These are phyloP conservation scores for Houttuynia cordata DNA, from an alignment of 164 flowering plant species.

Conservation along the genomic window DNA sequence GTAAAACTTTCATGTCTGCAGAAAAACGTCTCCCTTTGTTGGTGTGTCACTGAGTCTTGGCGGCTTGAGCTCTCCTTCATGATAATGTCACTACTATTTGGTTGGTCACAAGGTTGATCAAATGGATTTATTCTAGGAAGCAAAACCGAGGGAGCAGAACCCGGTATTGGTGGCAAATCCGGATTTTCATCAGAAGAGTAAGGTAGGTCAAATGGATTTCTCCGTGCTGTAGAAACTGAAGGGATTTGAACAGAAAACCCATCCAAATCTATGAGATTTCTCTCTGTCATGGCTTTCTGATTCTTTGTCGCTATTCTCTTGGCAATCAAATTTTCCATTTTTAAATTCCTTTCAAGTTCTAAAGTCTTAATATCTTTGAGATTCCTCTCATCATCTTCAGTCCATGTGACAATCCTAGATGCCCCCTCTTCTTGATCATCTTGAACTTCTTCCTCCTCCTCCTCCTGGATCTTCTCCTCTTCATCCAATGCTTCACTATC, in stretches of 20 bases:
- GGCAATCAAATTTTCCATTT: constrained; percentile 77
- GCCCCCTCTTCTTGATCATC: constrained; percentile 33
- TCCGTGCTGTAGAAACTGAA: constrained; percentile 48
- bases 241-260: constrained; percentile 36
- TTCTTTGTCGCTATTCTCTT: constrained; percentile 57
- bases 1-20: constrained; percentile 71
- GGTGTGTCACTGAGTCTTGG: constrained; percentile 39
- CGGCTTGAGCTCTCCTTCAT: constrained; percentile 37
- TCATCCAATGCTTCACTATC: constrained; percentile 33
- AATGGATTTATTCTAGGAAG: constrained; percentile 68
- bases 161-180: constrained; percentile 67
- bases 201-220: constrained; percentile 73
- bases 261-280: constrained; percentile 75
- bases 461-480: constrained; percentile 30
- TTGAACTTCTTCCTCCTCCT: constrained; percentile 39
- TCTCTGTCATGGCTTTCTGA: constrained; percentile 43
- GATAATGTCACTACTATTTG: constrained; percentile 54
- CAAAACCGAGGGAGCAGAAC: constrained; percentile 78
- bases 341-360: constrained; percentile 72
- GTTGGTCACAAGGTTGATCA: constrained; percentile 71
- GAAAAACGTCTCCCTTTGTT: constrained; percentile 45
- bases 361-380: constrained; percentile 73
- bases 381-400: constrained; percentile 85
- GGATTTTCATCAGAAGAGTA: constrained; percentile 32
- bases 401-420: constrained; percentile 65